Base-by-base conservation (phyloP, 129 eudicot genomes). In the Centella asiatica region DNA sequence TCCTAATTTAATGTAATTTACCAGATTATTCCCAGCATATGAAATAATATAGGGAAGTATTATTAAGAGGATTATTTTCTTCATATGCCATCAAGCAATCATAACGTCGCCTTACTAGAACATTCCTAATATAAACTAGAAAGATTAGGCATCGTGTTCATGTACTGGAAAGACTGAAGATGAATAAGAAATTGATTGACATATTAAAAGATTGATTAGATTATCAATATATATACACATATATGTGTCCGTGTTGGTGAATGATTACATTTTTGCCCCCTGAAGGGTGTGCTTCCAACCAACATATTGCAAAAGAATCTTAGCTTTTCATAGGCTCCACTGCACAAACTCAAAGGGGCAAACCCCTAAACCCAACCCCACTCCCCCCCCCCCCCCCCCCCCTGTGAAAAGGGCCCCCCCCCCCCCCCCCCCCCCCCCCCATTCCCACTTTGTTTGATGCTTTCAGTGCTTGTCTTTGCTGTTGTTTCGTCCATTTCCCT, bases 301-400 rank as follows among this genome's bases (percentile, higher is more conserved):
- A 88, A 77, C 94, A 88, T 71, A 77, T 81, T 77, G 94, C 82
- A 72, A 70, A 77, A 82, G 87, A 85, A 81, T 88, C 83, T 79
- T 68, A 68, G 78, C 87, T 77, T 79, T 81, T 64, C 68, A 69
- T 69, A 80, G 88, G 95, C 83, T 80, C 87, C 90, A 84, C 87
- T 54, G 56, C 74, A 76, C 82, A 66, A 76, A 62, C 74, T 79
- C 64, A 60, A 61, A 57, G 68, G 64, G 71, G 73, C 79, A 53
- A 75, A 82, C 78, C 31, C 82, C 88, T n/a, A n/a, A n/a, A n/a
- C n/a, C n/a, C n/a, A n/a, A n/a, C 76, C 81, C 39, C 65, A 79
- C 39, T 87, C 93, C 88, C 79, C n/a, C 77, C 85, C 78, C 31
- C 82, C 88, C 76, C 81, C 39, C 65, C 81, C 39, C 90, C 93